phyloP scores from a whole-genome alignment of 371 early-diverging fungal genomes.

The Basidiobolus meristosporus region DNA sequence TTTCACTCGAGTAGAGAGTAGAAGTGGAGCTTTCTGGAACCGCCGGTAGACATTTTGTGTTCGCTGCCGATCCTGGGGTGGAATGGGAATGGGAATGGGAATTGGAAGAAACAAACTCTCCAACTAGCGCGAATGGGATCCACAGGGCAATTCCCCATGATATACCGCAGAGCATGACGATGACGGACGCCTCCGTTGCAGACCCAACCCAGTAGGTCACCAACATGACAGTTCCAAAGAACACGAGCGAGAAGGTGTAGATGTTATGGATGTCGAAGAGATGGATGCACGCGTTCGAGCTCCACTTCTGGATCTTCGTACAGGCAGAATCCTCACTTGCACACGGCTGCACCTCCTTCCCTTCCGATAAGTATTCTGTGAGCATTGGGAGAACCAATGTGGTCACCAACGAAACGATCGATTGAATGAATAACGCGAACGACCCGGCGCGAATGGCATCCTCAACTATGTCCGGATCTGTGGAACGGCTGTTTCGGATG shows the following conservation, averaged over 20 bases:
- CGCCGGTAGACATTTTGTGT: too few relatives aligned
- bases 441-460: slow-evolving; percentile 69
- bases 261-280: slow-evolving; percentile 6
- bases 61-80: neutral
- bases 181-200: slow-evolving; percentile 25
- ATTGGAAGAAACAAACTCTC: slow-evolving; percentile 35
- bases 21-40: too few relatives aligned
- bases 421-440: slow-evolving; percentile 55
- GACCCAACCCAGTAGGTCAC: slow-evolving; percentile 31
- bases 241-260: slow-evolving; percentile 42
- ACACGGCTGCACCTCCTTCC: neutral
- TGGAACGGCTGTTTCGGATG: neutral
- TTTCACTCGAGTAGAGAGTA: neutral
- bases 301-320: neutral
- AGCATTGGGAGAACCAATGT: slow-evolving; percentile 49
- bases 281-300: neutral
- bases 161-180: slow-evolving; percentile 59
- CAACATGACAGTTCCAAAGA: slow-evolving; percentile 49
- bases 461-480: slow-evolving; percentile 13
- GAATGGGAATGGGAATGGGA: neutral
- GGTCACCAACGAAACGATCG: slow-evolving; percentile 49
- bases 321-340: neutral
- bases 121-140: slow-evolving; percentile 82
- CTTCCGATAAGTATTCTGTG: neutral
- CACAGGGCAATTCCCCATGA: slow-evolving; percentile 84